Conservation (phyloP, 805 yeast genomes). For the Blastobotrys parvus region DNA sequence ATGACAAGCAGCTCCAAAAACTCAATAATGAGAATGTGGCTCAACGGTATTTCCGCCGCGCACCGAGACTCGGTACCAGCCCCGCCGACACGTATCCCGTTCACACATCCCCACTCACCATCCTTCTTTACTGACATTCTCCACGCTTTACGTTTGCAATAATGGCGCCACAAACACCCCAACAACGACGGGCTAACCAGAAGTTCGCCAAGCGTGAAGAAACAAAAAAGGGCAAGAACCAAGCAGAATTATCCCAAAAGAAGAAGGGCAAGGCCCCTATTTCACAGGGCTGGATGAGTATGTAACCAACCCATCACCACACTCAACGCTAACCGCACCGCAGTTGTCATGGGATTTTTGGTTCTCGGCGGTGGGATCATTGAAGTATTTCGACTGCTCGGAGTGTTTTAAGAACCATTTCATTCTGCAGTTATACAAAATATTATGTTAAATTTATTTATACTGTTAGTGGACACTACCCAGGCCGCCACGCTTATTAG, state of each 20-base stretch:
- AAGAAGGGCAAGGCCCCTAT: conserved; percentile 39
- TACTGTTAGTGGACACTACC: conserved; percentile 6
- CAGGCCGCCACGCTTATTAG: conserved; percentile 14
- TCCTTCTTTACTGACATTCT: neutral
- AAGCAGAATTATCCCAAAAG: conserved; percentile 25
- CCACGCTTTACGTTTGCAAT: neutral
- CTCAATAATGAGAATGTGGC: no score
- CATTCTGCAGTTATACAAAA: neutral
- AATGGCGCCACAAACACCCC: conserved; percentile 56
- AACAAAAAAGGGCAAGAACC: conserved; percentile 68
- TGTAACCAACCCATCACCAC: conserved; percentile 21
- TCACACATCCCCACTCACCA: neutral
- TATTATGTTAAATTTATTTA: neutral
- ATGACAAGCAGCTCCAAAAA: no score
- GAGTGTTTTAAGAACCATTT: conserved; percentile 33
- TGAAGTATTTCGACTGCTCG: conserved; percentile 44
- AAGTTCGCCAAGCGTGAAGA: conserved; percentile 70
- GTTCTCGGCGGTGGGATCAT: conserved; percentile 77
- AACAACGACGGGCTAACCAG: conserved; percentile 79
- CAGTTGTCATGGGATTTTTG: conserved; percentile 49
- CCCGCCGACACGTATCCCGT: neutral
- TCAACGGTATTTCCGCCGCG: no score
- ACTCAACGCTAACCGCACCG: neutral
- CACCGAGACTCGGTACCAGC: no score
- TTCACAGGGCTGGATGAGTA: conserved; percentile 58